A percentile compares a stretch with the other conserved stretches of the same genome.
Evolutionary conservation across 1,139 yeast species (phyloP).

Genomic region (Magnusiomyces fungicola): DNA sequence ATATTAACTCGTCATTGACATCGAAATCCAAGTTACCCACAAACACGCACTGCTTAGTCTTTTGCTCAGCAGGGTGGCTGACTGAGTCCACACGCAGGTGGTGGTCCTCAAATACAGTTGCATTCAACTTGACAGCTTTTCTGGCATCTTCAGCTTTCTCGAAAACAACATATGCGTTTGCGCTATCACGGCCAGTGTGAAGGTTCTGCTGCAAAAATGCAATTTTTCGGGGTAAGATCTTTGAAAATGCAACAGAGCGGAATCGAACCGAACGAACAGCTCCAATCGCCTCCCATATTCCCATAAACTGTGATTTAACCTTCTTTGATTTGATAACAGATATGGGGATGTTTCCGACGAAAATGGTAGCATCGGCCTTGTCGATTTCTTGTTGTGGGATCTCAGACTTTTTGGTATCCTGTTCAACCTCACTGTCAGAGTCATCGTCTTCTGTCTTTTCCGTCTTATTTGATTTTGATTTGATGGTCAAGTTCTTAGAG

Average conservation of each 20-base stretch:
- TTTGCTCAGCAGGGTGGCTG: slow-evolving; percentile 83
- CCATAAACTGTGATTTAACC: slow-evolving; percentile 56
- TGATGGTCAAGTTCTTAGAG: neutral
- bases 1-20: slow-evolving; percentile 80
- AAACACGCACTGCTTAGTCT: slow-evolving; percentile 75
- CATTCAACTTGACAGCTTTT: slow-evolving; percentile 53
- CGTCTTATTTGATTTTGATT: neutral
- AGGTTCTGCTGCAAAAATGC: slow-evolving; percentile 80
- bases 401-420: slow-evolving; percentile 3
- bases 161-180: slow-evolving; percentile 85
- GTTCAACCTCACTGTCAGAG: slow-evolving; percentile 1
- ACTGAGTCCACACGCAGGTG: slow-evolving; percentile 90
- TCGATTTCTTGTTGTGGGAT: slow-evolving; percentile 45
- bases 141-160: slow-evolving; percentile 47
- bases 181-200: slow-evolving; percentile 68
- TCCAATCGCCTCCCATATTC: slow-evolving; percentile 24
- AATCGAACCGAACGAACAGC: slow-evolving; percentile 41
- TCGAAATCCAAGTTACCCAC: slow-evolving; percentile 94
- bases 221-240: slow-evolving; percentile 82
- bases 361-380: slow-evolving; percentile 82
- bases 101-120: slow-evolving; percentile 55
- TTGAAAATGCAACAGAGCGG: slow-evolving; percentile 86
- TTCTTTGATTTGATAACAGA: slow-evolving; percentile 58
- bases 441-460: slow-evolving; percentile 9
- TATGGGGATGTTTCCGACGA: slow-evolving; percentile 58